phyloP scores from a whole-genome alignment of 2,329 filamentous ascomycete species.

The Hirsutella rhossiliensis region DNA sequence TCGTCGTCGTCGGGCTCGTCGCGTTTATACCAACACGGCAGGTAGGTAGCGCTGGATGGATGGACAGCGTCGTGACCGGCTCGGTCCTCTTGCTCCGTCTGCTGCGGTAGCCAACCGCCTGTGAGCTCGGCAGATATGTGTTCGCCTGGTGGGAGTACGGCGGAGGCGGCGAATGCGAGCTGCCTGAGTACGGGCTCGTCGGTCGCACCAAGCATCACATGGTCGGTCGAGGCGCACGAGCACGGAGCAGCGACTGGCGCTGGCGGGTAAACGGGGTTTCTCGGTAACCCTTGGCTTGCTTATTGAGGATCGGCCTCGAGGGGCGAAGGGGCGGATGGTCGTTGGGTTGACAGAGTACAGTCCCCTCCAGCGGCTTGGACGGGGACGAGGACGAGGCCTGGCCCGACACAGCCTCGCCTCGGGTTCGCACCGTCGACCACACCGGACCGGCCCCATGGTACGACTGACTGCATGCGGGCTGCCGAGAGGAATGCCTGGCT shows the following conservation, averaged over 20 bases:
- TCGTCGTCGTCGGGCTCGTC: neutral
- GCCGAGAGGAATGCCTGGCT: neutral
- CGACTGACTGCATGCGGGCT: no score
- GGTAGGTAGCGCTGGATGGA: neutral
- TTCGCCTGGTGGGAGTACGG: neutral
- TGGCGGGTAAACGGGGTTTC: neutral
- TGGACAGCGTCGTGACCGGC: neutral
- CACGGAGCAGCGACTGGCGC: neutral
- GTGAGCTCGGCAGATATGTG: neutral
- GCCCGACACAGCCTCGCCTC: no score
- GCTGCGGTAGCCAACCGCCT: neutral
- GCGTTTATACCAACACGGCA: neutral
- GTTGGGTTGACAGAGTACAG: no score
- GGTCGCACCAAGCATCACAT: conserved; percentile 1
- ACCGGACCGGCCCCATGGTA: no score
- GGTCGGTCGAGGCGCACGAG: neutral
- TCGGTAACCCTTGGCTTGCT: neutral
- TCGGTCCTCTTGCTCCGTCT: neutral
- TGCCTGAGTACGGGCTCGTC: neutral
- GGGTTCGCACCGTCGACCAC: no score
- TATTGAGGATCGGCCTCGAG: neutral
- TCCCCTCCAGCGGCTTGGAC: no score
- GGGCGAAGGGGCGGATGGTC: neutral
- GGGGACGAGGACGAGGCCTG: no score
- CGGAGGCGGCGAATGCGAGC: neutral